Base-by-base conservation (phyloP, 2,329 filamentous ascomycete genomes). In the Alternaria ethzedia region DNA sequence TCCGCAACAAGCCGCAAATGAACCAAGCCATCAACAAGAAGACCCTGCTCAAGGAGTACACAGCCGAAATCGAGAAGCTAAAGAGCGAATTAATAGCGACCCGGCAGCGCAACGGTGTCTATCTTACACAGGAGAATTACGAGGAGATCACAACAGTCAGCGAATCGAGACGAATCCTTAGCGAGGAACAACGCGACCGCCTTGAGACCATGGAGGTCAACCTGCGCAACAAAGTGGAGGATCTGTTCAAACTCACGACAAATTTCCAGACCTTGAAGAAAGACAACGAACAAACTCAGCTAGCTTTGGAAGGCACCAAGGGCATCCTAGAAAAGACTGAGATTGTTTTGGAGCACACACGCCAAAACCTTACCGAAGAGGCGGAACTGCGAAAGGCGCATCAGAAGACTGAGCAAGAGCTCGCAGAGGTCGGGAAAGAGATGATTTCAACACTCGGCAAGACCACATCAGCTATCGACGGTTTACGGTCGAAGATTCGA, bases 1-100 rank as follows among this genome's bases (percentile, higher is more conserved):
- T 99, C 74, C 91, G 93, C 54, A 99, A 99, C 81, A 97, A 97
- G 81, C 96, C 96, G 1, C 96, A 99, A 76, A 86, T 97, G 72
- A 99, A 98, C 80, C 92, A 93, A 52, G 88, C 93, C 75, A 89
- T 98, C 68, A 94, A 93, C 67, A 99, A 98, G 81, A 97, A 96
- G 82, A 97, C 93, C 4, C 81, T 99, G 12, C 86, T 99, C 11
- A 90, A 88, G 63, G 96, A 99, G 69, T 97, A 97, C 68, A 96
- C 95, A 0, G 84, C 86, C 23, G 96, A 99, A 77, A 97, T 99
- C 55, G 94, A 99, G 79, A 96, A 93, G 77, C 85, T 99, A 36
- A 97, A 97, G 83, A 92, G 91, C 70, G 96, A 99, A 77, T 85
- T 99, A 13, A 96, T 97, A 68, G 91, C 94, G 4, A 97, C 96